Evolutionary conservation across 345 rosid species (phyloP).

Genomic region (Psidium friedrichsthalianum): DNA sequence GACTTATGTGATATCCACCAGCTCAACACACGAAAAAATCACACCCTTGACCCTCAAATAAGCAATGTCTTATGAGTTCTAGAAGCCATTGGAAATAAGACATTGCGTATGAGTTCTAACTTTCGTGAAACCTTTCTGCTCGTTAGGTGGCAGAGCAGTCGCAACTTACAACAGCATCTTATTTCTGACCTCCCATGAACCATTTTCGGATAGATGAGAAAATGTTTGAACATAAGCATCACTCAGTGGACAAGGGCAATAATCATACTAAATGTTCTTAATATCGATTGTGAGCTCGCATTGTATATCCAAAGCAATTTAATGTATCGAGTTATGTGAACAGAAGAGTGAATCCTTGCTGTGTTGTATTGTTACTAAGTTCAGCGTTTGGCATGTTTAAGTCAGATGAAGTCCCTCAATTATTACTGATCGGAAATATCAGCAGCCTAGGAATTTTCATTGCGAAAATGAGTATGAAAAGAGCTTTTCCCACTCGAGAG

Average conservation of each 20-base stretch:
- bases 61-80: neutral
- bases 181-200: neutral
- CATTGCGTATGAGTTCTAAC: neutral
- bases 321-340: neutral
- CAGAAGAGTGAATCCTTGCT: neutral
- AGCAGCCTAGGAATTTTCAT: neutral
- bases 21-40: neutral
- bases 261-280: neutral
- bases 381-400: neutral
- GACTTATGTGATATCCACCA: neutral
- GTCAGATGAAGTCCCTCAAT: neutral
- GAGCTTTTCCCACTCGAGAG: neutral
- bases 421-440: neutral
- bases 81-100: neutral
- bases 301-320: neutral
- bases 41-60: neutral
- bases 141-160: neutral
- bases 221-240: neutral
- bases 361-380: neutral
- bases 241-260: neutral
- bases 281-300: neutral
- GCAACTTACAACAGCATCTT: neutral
- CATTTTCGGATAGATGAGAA: neutral
- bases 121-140: neutral
- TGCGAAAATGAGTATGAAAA: neutral